These are phyloP conservation scores for Yamadazyma blattariae DNA, from an alignment of 1,139 yeast genomes.

Conservation along the genomic window DNA sequence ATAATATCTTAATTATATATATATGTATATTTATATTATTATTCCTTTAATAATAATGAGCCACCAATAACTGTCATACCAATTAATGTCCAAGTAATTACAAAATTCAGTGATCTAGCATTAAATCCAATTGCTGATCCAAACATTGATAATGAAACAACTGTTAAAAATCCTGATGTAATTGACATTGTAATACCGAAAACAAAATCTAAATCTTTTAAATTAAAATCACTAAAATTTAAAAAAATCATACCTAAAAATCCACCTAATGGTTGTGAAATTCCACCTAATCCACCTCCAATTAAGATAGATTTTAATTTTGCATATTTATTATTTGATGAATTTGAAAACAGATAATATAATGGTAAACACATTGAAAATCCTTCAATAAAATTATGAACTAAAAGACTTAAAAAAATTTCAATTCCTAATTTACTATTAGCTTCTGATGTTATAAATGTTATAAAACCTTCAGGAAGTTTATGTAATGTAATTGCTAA, in stretches of 20 bases:
- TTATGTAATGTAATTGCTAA: constrained; percentile 87
- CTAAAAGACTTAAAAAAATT: constrained; percentile 77
- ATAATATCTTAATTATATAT: too few species aligned
- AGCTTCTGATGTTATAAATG: constrained; percentile 76
- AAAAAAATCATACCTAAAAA: constrained; percentile 62
- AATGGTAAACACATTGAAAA: constrained; percentile 91
- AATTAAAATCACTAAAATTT: constrained; percentile 31
- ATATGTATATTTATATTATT: not conserved
- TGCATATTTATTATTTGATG: constrained; percentile 19
- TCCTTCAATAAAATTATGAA: constrained; percentile 95
- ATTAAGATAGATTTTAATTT: constrained; percentile 65
- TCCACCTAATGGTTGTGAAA: constrained; percentile 91
- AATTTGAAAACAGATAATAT: constrained; percentile 55
- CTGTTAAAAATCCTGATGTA: constrained; percentile 81
- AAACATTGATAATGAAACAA: constrained; percentile 83
- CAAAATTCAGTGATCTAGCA: constrained; percentile 49
- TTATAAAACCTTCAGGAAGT: constrained; percentile 91
- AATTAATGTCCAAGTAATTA: constrained; percentile 49
- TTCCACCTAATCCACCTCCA: constrained; percentile 71
- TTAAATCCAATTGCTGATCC: constrained; percentile 73
- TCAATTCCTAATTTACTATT: constrained; percentile 72
- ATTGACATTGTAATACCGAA: constrained; percentile 68
- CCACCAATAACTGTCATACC: constrained; percentile 45
- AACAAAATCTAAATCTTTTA: constrained; percentile 35
- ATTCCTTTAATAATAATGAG: constrained; percentile 15